These are phyloP conservation scores for Lichtheimia ornata DNA, from an alignment of 371 early-diverging fungal species.

Conservation along the genomic window DNA sequence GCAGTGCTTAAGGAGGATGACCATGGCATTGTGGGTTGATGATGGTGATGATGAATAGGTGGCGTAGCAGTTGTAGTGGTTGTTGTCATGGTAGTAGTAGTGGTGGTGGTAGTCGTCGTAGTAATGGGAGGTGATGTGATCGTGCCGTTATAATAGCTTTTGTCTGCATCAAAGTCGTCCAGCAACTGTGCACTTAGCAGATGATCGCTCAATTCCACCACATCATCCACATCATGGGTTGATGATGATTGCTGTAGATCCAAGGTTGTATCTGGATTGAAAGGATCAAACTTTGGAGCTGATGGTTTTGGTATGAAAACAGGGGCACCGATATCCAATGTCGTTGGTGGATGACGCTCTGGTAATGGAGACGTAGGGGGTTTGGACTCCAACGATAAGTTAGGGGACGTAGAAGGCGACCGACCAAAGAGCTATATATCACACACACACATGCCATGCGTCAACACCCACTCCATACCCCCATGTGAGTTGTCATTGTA, in stretches of 20 bases:
- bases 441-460: too few species aligned
- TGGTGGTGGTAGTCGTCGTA: constrained; percentile 2
- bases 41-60: not conserved
- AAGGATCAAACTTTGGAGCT: constrained; percentile 9
- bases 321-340: constrained; percentile 8
- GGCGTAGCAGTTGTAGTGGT: not conserved
- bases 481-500: too few species aligned
- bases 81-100: not conserved
- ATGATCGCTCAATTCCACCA: constrained; percentile 14
- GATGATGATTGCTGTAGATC: not conserved
- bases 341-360: constrained; percentile 9
- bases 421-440: constrained; percentile 5
- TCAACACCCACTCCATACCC: too few species aligned
- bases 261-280: constrained; percentile 4
- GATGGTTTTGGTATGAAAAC: constrained; percentile 8
- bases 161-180: constrained; percentile 21
- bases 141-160: not conserved
- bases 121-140: not conserved
- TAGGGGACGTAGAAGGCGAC: constrained; percentile 12
- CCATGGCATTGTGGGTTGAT: not conserved
- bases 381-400: constrained; percentile 7
- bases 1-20: not conserved
- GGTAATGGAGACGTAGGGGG: constrained; percentile 13
- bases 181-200: constrained; percentile 16
- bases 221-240: constrained; percentile 14